Percentiles rank a stretch among this genome's conserved stretches.
Evolutionary conservation across 2,329 filamentous ascomycete genomes (phyloP).

Genomic region (Pseudogymnoascus sp.): DNA sequence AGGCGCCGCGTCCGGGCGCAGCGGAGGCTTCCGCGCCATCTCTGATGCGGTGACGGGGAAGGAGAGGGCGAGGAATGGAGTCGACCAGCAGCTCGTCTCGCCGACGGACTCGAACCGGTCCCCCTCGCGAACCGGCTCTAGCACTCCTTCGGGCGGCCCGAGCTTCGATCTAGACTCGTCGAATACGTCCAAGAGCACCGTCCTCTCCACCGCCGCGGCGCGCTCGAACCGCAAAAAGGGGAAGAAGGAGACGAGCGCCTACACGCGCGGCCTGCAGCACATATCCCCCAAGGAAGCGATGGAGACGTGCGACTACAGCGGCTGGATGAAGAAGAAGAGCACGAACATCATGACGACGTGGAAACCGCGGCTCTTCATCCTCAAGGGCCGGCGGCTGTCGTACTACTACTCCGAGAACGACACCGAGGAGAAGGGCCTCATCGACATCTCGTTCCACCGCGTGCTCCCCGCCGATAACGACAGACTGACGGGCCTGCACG

Average conservation of each 20-base stretch:
- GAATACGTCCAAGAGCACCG: conserved; percentile 49
- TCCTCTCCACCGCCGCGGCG: conserved; percentile 37
- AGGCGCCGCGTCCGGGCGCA: conserved; percentile 40
- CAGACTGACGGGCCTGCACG: conserved; percentile 80
- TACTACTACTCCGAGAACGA: conserved; percentile 97
- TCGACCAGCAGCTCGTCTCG: conserved; percentile 33
- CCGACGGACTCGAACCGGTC: conserved; percentile 31
- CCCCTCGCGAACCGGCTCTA: conserved; percentile 69
- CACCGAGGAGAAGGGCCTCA: conserved; percentile 85
- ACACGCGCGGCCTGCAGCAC: conserved; percentile 76
- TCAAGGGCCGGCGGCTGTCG: conserved; percentile 80
- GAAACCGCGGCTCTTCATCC: conserved; percentile 93
- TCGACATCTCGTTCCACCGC: conserved; percentile 94
- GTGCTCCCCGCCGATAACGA: conserved; percentile 94
- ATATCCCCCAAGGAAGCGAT: conserved; percentile 78
- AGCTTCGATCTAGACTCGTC: conserved; percentile 76
- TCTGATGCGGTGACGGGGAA: conserved; percentile 61
- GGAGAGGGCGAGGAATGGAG: conserved; percentile 43
- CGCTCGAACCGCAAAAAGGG: conserved; percentile 54
- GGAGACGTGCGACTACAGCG: conserved; percentile 79
- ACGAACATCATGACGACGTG: conserved; percentile 94
- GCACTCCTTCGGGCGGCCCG: conserved; percentile 52
- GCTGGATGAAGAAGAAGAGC: conserved; percentile 99
- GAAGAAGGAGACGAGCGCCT: conserved; percentile 94
- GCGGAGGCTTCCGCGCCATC: conserved; percentile 69